phyloP scores from a whole-genome alignment of 2,329 filamentous ascomycete species.

The Fusarium bulbicola region DNA sequence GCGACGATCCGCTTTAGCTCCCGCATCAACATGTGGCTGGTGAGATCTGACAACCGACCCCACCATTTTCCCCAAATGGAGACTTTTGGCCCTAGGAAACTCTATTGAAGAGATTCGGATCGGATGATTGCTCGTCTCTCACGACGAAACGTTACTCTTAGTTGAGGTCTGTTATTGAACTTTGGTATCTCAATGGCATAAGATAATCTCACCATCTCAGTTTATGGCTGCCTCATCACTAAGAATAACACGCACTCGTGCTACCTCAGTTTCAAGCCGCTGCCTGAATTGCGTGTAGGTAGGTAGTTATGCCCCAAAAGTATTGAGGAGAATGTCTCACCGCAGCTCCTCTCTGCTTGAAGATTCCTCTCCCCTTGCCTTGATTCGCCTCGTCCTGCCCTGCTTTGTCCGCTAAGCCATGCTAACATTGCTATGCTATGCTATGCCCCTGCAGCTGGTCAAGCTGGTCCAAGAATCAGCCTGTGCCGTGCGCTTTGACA shows the following conservation, averaged over 20 bases:
- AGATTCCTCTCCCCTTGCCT: neutral
- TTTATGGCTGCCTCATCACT: neutral
- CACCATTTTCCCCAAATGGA: slow-evolving; percentile 4
- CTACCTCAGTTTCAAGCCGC: neutral
- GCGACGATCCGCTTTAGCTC: slow-evolving; percentile 26
- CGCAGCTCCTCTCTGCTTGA: neutral
- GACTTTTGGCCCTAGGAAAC: neutral
- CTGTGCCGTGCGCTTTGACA: slow-evolving; percentile 33
- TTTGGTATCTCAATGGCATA: neutral
- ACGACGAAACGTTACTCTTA: neutral
- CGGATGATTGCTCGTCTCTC: neutral
- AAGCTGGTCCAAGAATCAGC: slow-evolving; percentile 13
- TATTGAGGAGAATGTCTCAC: slow-evolving; percentile 12
- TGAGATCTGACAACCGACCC: slow-evolving; percentile 26
- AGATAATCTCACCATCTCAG: neutral
- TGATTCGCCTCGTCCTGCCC: neutral
- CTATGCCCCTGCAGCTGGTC: slow-evolving; percentile 17
- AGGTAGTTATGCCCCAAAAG: neutral
- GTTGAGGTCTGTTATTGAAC: neutral
- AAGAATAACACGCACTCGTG: neutral
- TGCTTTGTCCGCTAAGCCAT: neutral
- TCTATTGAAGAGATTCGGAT: neutral
- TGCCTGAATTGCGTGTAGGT: neutral
- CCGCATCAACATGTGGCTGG: slow-evolving; percentile 32
- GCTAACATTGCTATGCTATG: neutral